Base-by-base conservation (phyloP, 2,329 filamentous ascomycete species). In the Cladosporium sphaerospermum region DNA sequence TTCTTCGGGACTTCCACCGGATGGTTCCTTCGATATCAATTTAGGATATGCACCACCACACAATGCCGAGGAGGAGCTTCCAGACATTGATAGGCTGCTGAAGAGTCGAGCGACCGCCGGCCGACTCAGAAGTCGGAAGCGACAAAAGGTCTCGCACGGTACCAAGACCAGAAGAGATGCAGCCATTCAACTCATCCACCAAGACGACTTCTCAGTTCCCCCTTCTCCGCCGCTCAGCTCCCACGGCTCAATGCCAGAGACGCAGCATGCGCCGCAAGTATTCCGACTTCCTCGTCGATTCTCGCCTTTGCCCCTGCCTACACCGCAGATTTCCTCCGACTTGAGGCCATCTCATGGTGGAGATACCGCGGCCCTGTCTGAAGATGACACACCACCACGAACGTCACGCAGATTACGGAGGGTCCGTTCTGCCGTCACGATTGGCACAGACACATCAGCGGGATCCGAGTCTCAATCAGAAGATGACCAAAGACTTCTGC, bases 191-290 rank as follows among this genome's bases (percentile, higher is more conserved):
- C 10, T 32, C 19, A 28, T 9, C 3, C 19, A 40, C n/a, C 28
- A 50, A 48, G 31, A 70, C 40, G 61, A 68, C 2, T 72, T 67
- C 60, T 62, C 67, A 2, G 59, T 72, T n/a, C 72, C 72, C 9
- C 66, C 68, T n/a, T 75, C 73, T 9, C 73, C 73, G 32, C 71
- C 72, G 13, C 49, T 52, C 10, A 66, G 59, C 16, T 61, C 62
- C 9, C 61, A 56, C 33, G 57, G 54, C 9, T 52, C 55, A 4
- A 48, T 31, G 4, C 19, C 31, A 10, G 19, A 28, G 19, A 44
- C 33, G 34, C 32, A 9, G 43, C 45, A 52, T 6, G 32, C 44
- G n/a, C 56, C 54, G 7, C 45, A 57, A 31, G 56, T 53, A 6
- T 66, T 67, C 47, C 54, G 57, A 39, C 16, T 62, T 9, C 63